These are phyloP conservation scores for Setaria italica DNA, from an alignment of 202 grass and related monocot genomes.

Conservation along the genomic window DNA sequence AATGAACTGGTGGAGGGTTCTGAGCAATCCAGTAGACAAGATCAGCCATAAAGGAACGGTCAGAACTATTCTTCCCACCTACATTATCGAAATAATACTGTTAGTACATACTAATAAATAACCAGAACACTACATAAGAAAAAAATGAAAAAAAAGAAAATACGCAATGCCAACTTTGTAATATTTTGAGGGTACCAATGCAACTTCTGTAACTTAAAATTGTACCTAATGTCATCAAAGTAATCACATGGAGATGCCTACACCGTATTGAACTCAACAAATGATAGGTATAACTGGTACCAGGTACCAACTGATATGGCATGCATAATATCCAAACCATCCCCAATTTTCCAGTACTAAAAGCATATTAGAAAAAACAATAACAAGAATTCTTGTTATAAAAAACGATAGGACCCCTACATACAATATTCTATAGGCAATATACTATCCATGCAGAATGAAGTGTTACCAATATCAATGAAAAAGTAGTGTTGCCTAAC, in stretches of 20 bases:
- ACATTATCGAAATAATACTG: constrained; percentile 41
- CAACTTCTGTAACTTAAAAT: background rate
- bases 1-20: constrained; percentile 88
- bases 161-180: background rate
- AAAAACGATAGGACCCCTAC: background rate
- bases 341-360: background rate
- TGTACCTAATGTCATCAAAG: constrained; percentile 1
- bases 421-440: constrained; percentile 20
- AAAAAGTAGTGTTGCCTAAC: background rate
- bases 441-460: background rate
- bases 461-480: constrained; percentile 27
- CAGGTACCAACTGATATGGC: background rate
- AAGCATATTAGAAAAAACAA: background rate
- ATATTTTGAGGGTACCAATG: constrained; percentile 9
- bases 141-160: background rate
- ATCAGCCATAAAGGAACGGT: constrained; percentile 78
- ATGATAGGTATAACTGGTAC: background rate
- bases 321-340: constrained; percentile 21
- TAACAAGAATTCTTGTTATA: background rate
- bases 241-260: constrained; percentile 14
- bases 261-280: background rate
- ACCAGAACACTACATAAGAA: constrained; percentile 15
- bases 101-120: constrained; percentile 25
- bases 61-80: constrained; percentile 91
- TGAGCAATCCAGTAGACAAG: constrained; percentile 77